A percentile compares a stretch with the other conserved stretches of the same genome.
These are phyloP conservation scores for Phytophthora cactorum DNA, from an alignment of 352 stramenopile species.

Conservation along the genomic window DNA sequence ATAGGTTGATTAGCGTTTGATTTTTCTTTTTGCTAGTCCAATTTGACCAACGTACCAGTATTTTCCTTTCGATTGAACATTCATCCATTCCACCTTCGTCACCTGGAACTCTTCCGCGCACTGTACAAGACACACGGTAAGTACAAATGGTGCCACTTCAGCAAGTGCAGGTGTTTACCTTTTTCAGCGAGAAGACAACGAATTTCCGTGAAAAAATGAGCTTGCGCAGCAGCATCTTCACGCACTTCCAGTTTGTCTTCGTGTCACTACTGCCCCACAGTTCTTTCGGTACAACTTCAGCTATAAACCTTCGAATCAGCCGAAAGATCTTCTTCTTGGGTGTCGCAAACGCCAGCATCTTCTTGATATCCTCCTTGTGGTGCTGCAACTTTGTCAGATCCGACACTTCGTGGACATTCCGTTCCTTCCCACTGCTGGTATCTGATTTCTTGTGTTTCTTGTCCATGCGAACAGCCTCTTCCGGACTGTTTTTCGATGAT, in stretches of 20 bases:
- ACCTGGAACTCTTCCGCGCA: conserved; percentile 48
- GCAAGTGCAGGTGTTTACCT: conserved; percentile 33
- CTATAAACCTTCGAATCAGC: conserved; percentile 58
- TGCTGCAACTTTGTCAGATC: conserved; percentile 49
- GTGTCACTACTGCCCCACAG: conserved; percentile 47
- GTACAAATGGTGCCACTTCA: background rate
- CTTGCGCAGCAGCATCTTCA: conserved; percentile 53
- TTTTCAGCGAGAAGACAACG: conserved; percentile 60
- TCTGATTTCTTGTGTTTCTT: conserved; percentile 24
- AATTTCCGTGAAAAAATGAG: conserved; percentile 65
- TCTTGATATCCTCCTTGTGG: conserved; percentile 58
- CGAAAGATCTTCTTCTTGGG: conserved; percentile 58
- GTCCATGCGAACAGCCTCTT: background rate
- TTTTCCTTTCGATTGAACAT: conserved; percentile 20
- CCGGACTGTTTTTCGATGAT: background rate
- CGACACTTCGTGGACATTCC: background rate
- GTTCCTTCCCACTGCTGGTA: background rate
- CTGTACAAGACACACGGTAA: conserved; percentile 21
- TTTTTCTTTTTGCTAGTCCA: background rate
- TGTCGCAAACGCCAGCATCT: conserved; percentile 45
- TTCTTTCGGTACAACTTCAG: conserved; percentile 59
- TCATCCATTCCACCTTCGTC: conserved; percentile 51
- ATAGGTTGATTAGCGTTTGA: background rate
- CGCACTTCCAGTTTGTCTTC: conserved; percentile 59
- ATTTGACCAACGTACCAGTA: conserved; percentile 36